These are phyloP conservation scores for Chaetomium sp. DNA, from an alignment of 2,329 filamentous ascomycete genomes.

Conservation along the genomic window DNA sequence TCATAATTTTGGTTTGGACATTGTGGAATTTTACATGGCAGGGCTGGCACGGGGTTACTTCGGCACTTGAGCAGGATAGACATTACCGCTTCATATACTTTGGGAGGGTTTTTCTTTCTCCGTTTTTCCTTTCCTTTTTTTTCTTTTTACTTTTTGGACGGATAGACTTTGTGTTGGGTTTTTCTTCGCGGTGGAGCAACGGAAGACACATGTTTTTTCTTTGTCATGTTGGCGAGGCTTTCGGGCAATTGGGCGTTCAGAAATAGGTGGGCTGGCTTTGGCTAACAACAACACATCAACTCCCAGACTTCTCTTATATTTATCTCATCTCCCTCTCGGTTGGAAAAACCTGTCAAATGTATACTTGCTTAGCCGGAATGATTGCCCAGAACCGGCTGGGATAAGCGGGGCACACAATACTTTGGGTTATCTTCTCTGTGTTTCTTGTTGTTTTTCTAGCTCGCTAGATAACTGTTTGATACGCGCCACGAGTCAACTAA, in stretches of 20 bases:
- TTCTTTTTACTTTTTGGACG: neutral
- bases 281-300: neutral
- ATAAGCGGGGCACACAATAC: too few species aligned
- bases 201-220: slow-evolving; percentile 12
- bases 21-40: neutral
- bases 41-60: neutral
- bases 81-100: slow-evolving; percentile 18
- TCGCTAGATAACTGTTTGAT: too few species aligned
- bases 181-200: slow-evolving; percentile 6
- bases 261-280: neutral
- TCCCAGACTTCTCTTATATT: neutral
- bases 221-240: neutral
- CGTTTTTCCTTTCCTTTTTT: slow-evolving; percentile 10
- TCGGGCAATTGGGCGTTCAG: neutral
- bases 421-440: too few species aligned
- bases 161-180: slow-evolving; percentile 19
- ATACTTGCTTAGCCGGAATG: too few species aligned
- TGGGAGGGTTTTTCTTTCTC: too few species aligned
- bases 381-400: too few species aligned
- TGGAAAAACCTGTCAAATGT: too few species aligned
- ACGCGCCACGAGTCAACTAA: too few species aligned
- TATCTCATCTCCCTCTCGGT: too few species aligned
- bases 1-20: slow-evolving; percentile 14
- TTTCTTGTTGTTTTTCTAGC: too few species aligned
- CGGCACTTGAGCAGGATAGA: slow-evolving; percentile 11